phyloP scores from a whole-genome alignment of 2,329 filamentous ascomycete genomes.

The Fusarium chuoi region DNA sequence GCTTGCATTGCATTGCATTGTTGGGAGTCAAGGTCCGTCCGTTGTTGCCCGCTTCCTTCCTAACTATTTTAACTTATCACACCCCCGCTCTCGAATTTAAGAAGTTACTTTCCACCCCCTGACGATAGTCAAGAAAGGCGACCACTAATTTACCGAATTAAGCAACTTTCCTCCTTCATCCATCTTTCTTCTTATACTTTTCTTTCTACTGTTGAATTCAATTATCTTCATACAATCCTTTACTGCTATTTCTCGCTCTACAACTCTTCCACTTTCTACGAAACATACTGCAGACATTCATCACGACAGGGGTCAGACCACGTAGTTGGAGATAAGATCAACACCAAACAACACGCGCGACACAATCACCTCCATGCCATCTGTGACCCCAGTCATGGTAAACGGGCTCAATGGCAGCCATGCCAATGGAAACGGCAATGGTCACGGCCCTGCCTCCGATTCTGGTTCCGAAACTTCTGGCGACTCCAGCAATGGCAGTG shows the following conservation, averaged over 20 bases:
- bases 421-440: conserved; percentile 16
- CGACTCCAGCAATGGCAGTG: conserved; percentile 48
- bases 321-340: conserved; percentile 16
- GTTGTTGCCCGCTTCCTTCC: conserved; percentile 14
- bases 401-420: conserved; percentile 39
- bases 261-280: not conserved
- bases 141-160: conserved; percentile 34
- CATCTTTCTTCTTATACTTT: conserved; percentile 9
- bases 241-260: not conserved
- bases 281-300: conserved; percentile 13
- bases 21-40: conserved; percentile 19
- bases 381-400: conserved; percentile 35
- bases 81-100: conserved; percentile 36
- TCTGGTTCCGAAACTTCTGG: conserved; percentile 41
- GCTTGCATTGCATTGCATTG: conserved; percentile 23
- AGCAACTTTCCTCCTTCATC: conserved; percentile 21
- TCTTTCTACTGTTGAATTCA: not conserved
- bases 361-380: conserved; percentile 33
- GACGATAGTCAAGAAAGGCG: conserved; percentile 26
- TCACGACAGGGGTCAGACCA: conserved; percentile 12
- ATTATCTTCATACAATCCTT: conserved; percentile 10
- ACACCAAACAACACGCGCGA: conserved; percentile 25
- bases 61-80: conserved; percentile 29
- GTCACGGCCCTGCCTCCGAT: conserved; percentile 36
- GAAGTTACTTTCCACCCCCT: conserved; percentile 34